phyloP scores from a whole-genome alignment of 208 protist genomes.

The Novymonas esmeraldas region DNA sequence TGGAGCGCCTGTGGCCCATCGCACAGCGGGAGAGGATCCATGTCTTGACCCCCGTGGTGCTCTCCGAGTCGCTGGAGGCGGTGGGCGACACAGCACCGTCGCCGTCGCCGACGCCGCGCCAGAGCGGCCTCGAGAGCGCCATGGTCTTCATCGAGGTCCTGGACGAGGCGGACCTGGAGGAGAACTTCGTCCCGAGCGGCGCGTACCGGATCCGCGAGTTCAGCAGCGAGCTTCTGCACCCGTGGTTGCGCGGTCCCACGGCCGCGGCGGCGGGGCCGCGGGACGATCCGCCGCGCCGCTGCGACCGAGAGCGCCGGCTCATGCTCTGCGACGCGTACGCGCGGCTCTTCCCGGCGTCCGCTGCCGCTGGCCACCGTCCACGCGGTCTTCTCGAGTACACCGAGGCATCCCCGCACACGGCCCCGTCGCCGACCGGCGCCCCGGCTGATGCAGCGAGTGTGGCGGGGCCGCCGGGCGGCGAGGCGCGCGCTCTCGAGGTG shows the following conservation, averaged over 20 bases:
- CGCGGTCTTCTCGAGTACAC: conserved; percentile 24
- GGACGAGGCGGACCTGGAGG: conserved; percentile 45
- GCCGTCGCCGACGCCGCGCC: background rate
- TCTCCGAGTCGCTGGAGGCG: background rate
- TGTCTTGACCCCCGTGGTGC: conserved; percentile 40
- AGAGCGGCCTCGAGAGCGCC: conserved; percentile 28
- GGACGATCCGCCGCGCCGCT: too few species aligned
- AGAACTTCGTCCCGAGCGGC: conserved; percentile 43
- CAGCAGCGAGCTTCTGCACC: conserved; percentile 21
- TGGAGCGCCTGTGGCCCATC: conserved; percentile 52
- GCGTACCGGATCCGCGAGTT: conserved; percentile 55
- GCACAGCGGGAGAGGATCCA: conserved; percentile 16
- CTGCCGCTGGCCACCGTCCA: conserved; percentile 27
- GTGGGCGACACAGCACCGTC: background rate
- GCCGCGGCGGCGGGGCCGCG: background rate
- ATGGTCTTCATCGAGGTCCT: conserved; percentile 77
- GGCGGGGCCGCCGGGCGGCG: too few species aligned
- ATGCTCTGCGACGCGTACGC: conserved; percentile 32
- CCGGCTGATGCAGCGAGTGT: too few species aligned
- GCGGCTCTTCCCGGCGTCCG: conserved; percentile 11
- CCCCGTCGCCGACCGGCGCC: background rate
- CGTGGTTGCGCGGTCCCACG: conserved; percentile 25
- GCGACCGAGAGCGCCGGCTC: conserved; percentile 11
- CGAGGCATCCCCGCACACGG: background rate
- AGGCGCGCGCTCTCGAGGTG: conserved; percentile 19